Evolutionary conservation across 2,329 filamentous ascomycete genomes (phyloP).

Genomic region (Colletotrichum kahawae): DNA sequence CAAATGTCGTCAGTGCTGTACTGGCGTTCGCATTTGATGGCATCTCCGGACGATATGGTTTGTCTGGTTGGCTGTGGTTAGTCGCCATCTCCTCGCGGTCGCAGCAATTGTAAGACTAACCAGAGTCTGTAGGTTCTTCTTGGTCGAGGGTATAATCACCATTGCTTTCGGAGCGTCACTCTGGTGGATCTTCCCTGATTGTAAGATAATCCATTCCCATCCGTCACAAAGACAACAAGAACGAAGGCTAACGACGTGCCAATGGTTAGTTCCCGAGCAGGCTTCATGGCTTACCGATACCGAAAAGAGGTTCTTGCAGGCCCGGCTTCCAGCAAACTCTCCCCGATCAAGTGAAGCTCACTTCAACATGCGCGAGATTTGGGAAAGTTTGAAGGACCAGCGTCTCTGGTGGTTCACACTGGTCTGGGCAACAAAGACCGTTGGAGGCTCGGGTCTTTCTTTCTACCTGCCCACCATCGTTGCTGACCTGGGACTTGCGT

Average conservation of each 20-base stretch:
- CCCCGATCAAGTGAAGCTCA: background rate
- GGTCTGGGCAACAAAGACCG: background rate
- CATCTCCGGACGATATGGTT: conserved; percentile 36
- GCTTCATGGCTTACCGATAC: background rate
- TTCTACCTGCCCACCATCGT: conserved; percentile 27
- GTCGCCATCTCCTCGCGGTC: background rate
- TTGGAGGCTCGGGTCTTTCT: conserved; percentile 47
- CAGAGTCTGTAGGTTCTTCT: background rate
- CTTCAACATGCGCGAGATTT: background rate
- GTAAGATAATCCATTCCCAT: background rate
- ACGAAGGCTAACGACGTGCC: background rate
- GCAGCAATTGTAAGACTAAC: background rate
- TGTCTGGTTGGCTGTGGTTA: conserved; percentile 33
- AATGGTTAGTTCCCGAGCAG: background rate
- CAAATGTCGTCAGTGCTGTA: conserved; percentile 45
- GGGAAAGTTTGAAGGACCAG: background rate
- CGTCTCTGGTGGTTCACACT: background rate
- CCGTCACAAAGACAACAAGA: background rate
- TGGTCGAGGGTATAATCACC: background rate
- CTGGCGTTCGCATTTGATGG: conserved; percentile 48
- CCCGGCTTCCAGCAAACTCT: background rate
- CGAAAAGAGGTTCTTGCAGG: background rate
- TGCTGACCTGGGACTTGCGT: conserved; percentile 27
- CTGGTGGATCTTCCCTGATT: background rate
- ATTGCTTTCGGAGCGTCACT: background rate